Conservation (phyloP, 2,329 filamentous ascomycete genomes). For the Alternaria angustiovoidea region DNA sequence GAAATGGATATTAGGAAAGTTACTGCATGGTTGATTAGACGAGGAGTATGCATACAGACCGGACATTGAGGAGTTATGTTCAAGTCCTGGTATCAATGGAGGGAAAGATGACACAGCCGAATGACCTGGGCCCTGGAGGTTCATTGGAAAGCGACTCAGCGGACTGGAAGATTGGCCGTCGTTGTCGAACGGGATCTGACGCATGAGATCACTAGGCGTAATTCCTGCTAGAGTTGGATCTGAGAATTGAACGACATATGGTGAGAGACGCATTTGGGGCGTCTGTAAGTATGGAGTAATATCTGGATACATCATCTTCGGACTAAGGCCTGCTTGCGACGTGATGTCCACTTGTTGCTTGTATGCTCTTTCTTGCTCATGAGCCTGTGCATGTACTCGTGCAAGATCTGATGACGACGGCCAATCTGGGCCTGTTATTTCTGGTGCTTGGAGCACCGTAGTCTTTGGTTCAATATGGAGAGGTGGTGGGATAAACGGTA, state of each 20-base stretch:
- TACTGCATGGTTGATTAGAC: not conserved
- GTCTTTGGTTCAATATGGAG: not conserved
- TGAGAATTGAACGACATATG: not conserved
- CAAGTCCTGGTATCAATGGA: no score
- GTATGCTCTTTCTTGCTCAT: not conserved
- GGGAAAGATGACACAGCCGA: not conserved
- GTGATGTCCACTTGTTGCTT: not conserved
- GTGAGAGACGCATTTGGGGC: constrained; percentile 2
- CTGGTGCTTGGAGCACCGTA: not conserved
- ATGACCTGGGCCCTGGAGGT: not conserved
- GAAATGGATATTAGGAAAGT: constrained; percentile 2
- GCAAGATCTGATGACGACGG: not conserved
- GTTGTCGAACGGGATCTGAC: not conserved
- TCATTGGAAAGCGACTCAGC: not conserved
- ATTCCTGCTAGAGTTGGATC: not conserved
- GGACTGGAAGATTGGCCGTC: not conserved
- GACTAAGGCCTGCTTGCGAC: not conserved
- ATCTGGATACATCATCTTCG: not conserved
- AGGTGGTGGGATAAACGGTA: not conserved
- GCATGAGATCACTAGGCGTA: not conserved
- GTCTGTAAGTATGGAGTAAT: not conserved
- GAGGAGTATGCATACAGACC: not conserved
- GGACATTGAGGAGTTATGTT: not conserved
- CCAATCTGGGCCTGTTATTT: not conserved
- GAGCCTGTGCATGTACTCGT: not conserved